Percentiles rank a stretch among this genome's conserved stretches.
These are phyloP conservation scores for Naegleria lovaniensis DNA, from an alignment of 208 protist species.

Conservation along the genomic window DNA sequence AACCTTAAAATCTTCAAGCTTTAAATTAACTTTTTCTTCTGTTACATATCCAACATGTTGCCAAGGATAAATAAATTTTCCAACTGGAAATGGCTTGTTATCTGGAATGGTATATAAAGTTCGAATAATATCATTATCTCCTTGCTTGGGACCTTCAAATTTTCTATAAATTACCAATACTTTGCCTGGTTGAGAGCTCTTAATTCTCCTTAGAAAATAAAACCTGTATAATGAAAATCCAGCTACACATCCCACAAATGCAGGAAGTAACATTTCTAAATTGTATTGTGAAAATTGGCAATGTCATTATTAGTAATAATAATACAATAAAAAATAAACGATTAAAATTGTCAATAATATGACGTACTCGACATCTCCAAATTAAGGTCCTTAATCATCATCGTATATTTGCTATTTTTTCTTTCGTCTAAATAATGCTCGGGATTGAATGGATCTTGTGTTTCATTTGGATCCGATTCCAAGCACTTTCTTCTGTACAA, in stretches of 20 bases:
- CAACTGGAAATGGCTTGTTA: slow-evolving; percentile 1
- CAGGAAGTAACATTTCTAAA: not conserved
- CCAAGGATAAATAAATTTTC: slow-evolving; percentile 4
- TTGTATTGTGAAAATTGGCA: not conserved
- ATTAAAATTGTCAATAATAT: too few relatives aligned
- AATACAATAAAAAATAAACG: not conserved
- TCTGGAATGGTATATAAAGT: not conserved
- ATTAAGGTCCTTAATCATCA: not conserved
- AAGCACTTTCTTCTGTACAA: not conserved
- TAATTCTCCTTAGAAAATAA: slow-evolving; percentile 2
- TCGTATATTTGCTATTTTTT: not conserved
- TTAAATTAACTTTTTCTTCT: not conserved
- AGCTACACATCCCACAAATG: not conserved
- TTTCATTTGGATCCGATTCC: not conserved
- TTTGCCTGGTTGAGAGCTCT: not conserved
- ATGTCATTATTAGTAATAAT: too few relatives aligned
- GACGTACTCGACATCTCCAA: not conserved
- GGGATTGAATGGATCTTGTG: not conserved
- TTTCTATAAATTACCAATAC: not conserved
- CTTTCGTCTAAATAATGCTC: not conserved
- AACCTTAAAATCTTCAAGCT: not conserved
- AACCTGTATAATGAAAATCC: slow-evolving; percentile 10
- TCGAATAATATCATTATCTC: not conserved
- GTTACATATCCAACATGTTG: not conserved
- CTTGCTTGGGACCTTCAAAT: not conserved